Percentiles rank a stretch among this genome's conserved stretches.
Evolutionary conservation across 2,329 filamentous ascomycete species (phyloP).

Genomic region (Balansia obtecta): DNA sequence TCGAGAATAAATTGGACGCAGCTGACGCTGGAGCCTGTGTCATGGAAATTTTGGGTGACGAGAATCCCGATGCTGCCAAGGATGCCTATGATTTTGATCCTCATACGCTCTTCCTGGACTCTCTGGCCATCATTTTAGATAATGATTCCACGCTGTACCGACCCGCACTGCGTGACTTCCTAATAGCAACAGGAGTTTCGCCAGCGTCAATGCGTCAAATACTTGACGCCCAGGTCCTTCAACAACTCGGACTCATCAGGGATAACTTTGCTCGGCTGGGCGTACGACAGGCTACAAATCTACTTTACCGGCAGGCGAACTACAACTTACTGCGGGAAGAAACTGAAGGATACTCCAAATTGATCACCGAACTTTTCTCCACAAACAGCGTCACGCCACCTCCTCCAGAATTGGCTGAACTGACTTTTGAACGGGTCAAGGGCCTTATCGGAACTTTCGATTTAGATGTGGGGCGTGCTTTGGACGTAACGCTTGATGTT

Average conservation of each 20-base stretch:
- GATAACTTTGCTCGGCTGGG: conserved; percentile 74
- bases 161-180: conserved; percentile 49
- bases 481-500: conserved; percentile 90
- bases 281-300: conserved; percentile 82
- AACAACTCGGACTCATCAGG: conserved; percentile 67
- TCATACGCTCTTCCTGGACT: conserved; percentile 68
- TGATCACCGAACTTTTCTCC: conserved; percentile 90
- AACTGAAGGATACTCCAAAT: conserved; percentile 91
- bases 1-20: conserved; percentile 56
- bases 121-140: conserved; percentile 66
- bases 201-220: conserved; percentile 63
- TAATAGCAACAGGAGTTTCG: conserved; percentile 61
- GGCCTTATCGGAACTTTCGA: conserved; percentile 95
- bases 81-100: conserved; percentile 44
- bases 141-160: conserved; percentile 42
- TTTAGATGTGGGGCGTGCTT: conserved; percentile 83
- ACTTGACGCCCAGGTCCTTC: conserved; percentile 67
- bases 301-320: conserved; percentile 90
- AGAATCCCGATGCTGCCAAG: conserved; percentile 36
- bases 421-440: conserved; percentile 85
- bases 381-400: conserved; percentile 64
- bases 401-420: conserved; percentile 63
- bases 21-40: conserved; percentile 59
- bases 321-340: conserved; percentile 94
- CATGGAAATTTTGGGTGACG: conserved; percentile 57